Base-by-base conservation (phyloP, 1,284 basidiomycete species). In the Ganoderma resinaceum region DNA sequence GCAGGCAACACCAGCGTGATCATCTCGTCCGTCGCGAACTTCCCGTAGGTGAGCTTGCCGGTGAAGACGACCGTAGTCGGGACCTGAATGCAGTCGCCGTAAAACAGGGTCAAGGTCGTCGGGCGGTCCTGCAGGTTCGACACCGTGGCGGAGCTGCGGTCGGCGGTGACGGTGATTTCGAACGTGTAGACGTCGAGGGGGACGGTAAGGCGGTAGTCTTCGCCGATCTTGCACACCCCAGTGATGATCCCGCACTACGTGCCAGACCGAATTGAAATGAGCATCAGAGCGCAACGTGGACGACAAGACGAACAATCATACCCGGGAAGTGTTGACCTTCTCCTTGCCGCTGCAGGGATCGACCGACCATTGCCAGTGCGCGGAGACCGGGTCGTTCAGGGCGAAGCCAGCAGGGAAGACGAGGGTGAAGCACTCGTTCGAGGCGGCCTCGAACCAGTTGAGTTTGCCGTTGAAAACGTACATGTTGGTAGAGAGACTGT, bases 401-500 rank as follows among this genome's bases (percentile, higher is more conserved):
- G 57, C 57, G n/a, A 58, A n/a, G n/a, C 57, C 57, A 12, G 18
- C 31, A 9, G 57, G 57, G 57, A 58, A 58, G 35, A 58, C 57
- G 57, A 58, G 31, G 20, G 57, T 58, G 33, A 58, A 37, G 33
- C n/a, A 33, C 57, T 58, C 57, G 57, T n/a, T 23, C 35, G 31
- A 37, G 4, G 57, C 57, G 0, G 11, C 20, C n/a, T 38, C 11
- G 35, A 49, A 49, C 46, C n/a, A 58, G 35, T 18, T 38, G 18
- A 58, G n/a, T 37, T 37, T 58, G 57, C 57, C 57, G 18, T 58
- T 35, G 57, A n/a, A 38, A 16, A 38, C n/a, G n/a, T n/a, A 58
- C 57, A 58, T 58, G 57, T 1, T 58, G 11, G 3, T 49, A 23
- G 11, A 49, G 23, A 26, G 23, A 26, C 40, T 42, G 46, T 14